Conservation (phyloP, 2,329 filamentous ascomycete species). For the Zasmidium cellare region DNA sequence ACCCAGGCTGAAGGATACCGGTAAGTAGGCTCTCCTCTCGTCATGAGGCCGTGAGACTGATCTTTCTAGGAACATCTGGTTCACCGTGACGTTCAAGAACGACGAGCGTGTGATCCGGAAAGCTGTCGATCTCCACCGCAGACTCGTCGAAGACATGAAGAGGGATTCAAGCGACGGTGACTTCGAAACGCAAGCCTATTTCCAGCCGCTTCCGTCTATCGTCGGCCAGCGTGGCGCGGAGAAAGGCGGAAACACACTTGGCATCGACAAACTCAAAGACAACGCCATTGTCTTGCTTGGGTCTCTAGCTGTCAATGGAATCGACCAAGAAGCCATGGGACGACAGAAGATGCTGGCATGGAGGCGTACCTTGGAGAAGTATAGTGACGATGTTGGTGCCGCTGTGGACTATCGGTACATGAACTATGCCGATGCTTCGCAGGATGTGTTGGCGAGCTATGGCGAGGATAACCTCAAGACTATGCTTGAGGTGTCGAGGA, state of each 20-base stretch:
- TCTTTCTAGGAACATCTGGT: neutral
- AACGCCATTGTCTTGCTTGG: constrained; percentile 32
- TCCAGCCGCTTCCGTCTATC: constrained; percentile 23
- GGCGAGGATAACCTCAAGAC: constrained; percentile 38
- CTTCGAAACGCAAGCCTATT: constrained; percentile 26
- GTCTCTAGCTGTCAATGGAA: constrained; percentile 22
- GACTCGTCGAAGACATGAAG: constrained; percentile 27
- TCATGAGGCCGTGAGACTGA: neutral
- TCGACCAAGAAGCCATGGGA: constrained; percentile 29
- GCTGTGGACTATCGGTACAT: constrained; percentile 42
- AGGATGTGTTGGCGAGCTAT: constrained; percentile 46
- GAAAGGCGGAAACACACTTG: constrained; percentile 37
- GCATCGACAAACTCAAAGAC: constrained; percentile 34
- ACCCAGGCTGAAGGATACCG: neutral
- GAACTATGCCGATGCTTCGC: constrained; percentile 49
- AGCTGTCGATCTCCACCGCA: constrained; percentile 28
- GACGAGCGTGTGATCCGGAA: constrained; percentile 31
- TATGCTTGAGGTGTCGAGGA: constrained; percentile 36
- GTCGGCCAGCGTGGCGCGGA: constrained; percentile 32
- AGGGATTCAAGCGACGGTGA: constrained; percentile 11
- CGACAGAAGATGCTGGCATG: neutral
- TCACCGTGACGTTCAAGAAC: constrained; percentile 42
- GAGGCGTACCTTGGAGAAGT: constrained; percentile 3
- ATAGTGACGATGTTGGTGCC: constrained; percentile 6
- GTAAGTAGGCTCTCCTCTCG: neutral